Evolutionary conservation across 441 rosid species (phyloP), one percentile per base, ranked within the genome.

Genomic region (Iberis amara): DNA sequence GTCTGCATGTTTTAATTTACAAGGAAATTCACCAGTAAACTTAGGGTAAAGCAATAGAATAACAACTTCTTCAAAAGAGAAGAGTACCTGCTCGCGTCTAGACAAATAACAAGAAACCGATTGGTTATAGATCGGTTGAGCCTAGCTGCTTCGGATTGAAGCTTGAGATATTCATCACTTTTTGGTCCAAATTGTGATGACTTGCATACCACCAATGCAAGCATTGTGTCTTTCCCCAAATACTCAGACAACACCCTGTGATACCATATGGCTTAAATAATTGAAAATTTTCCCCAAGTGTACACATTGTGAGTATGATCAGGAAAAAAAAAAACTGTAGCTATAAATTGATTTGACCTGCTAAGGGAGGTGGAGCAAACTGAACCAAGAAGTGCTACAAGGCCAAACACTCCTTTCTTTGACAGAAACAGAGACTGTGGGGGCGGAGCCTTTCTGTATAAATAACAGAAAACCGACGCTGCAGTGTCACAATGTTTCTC

Each of bases 331-430:
- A 9, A 24, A 9, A 8, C 11, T 23, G 23, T 39, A 18, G 21
- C 21, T 18, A 18, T 18, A 18, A 18, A 18, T 18, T 18, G 21
- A 18, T 18, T 1, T 18, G 7, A 63, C 96, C 86, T 80, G 90
- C 90, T 82, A 24, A 82, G 73, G 15, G 68, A 48, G 12, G 47
- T 39, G 36, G 73, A 49, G 37, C 52, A 0, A 44, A 75, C 79
- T n/a, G 85, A 68, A 47, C 85, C 94, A 10, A 82, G 83, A 28
- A 80, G 68, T 9, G 77, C 90, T 12, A 88, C 86, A 8, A 73
- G n/a, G 2, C 91, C 94, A 62, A 80, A 55, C 39, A 75, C 39
- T n/a, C 61, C 71, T 39, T 59, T 54, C 50, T 18, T 46, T 12
- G 73, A 65, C 71, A 56, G 15, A 18, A 23, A 8, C 23, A 33